Percentiles rank a stretch among this genome's conserved stretches.
phyloP scores from a whole-genome alignment of 2,329 filamentous ascomycete genomes.

The Fusarium solani-melongenae region DNA sequence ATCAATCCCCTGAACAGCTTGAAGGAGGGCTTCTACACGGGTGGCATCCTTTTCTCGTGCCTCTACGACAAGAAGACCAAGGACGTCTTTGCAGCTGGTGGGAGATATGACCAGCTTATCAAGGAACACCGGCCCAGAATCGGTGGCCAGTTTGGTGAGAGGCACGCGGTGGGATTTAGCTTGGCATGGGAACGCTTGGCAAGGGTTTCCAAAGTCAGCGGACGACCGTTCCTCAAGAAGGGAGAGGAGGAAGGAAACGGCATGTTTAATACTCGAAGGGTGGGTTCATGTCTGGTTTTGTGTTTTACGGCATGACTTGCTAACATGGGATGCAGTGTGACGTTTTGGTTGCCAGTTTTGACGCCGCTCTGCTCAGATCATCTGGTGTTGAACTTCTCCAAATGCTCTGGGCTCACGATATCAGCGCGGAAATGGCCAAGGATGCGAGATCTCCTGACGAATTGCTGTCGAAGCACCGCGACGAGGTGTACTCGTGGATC shows the following conservation, averaged over 20 bases:
- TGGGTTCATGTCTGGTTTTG: slow-evolving; percentile 52
- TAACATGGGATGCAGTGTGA: slow-evolving; percentile 70
- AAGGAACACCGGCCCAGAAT: slow-evolving; percentile 82
- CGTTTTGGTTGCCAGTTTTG: slow-evolving; percentile 89
- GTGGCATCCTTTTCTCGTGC: slow-evolving; percentile 90
- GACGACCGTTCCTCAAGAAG: slow-evolving; percentile 75
- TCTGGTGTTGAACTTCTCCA: slow-evolving; percentile 81
- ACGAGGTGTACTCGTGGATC: slow-evolving; percentile 86
- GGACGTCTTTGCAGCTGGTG: slow-evolving; percentile 92
- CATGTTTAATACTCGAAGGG: slow-evolving; percentile 71
- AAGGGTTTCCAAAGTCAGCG: slow-evolving; percentile 67
- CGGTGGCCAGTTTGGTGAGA: slow-evolving; percentile 69
- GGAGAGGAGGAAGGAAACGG: slow-evolving; percentile 68
- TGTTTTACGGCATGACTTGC: not conserved
- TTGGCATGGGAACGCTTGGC: slow-evolving; percentile 87
- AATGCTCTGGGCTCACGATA: slow-evolving; percentile 82
- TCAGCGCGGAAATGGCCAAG: slow-evolving; percentile 88
- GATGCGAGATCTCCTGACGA: slow-evolving; percentile 85
- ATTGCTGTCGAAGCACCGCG: slow-evolving; percentile 78
- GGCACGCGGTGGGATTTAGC: slow-evolving; percentile 92
- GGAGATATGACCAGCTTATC: slow-evolving; percentile 91
- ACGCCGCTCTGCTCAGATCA: slow-evolving; percentile 78
- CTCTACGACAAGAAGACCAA: slow-evolving; percentile 85
- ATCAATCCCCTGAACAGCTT: slow-evolving; percentile 87
- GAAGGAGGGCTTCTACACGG: slow-evolving; percentile 90